Evolutionary conservation across 208 protist genomes (phyloP).

Genomic region (Trypanosoma scelopori): DNA sequence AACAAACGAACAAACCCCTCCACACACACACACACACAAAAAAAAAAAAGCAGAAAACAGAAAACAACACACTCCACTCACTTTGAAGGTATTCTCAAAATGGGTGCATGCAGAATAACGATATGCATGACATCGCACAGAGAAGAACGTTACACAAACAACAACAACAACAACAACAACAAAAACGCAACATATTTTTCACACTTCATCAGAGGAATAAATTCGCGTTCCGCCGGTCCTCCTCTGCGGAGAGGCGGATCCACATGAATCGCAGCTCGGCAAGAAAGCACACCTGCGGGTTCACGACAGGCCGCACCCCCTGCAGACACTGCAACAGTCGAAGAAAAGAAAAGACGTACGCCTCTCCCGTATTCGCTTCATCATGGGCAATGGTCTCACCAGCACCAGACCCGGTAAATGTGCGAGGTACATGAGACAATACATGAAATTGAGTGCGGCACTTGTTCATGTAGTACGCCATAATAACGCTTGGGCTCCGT

Average conservation of each 20-base stretch:
- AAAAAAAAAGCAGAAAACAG: too few species aligned
- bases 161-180: too few species aligned
- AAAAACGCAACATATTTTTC: neutral
- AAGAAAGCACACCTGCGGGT: constrained; percentile 72
- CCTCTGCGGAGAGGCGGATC: constrained; percentile 19
- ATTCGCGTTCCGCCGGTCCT: neutral
- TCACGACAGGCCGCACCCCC: constrained; percentile 42
- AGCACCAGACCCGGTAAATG: neutral
- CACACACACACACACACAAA: too few species aligned
- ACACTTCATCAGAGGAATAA: neutral
- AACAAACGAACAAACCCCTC: too few species aligned
- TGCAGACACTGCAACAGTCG: constrained; percentile 43
- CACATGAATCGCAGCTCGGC: constrained; percentile 62
- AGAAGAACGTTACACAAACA: neutral
- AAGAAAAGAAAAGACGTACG: constrained; percentile 18
- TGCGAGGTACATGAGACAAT: constrained; percentile 3
- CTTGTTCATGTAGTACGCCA: constrained; percentile 53
- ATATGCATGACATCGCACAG: neutral
- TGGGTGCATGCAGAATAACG: neutral
- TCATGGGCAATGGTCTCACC: neutral
- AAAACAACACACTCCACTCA: too few species aligned
- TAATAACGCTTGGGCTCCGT: constrained; percentile 70
- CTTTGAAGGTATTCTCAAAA: neutral
- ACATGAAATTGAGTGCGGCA: constrained; percentile 19
- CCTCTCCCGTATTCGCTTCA: neutral